Evolutionary conservation across 768 basidiomycete genomes (phyloP), one percentile per base, ranked within the genome.

Genomic region (Coprinellus micaceus): DNA sequence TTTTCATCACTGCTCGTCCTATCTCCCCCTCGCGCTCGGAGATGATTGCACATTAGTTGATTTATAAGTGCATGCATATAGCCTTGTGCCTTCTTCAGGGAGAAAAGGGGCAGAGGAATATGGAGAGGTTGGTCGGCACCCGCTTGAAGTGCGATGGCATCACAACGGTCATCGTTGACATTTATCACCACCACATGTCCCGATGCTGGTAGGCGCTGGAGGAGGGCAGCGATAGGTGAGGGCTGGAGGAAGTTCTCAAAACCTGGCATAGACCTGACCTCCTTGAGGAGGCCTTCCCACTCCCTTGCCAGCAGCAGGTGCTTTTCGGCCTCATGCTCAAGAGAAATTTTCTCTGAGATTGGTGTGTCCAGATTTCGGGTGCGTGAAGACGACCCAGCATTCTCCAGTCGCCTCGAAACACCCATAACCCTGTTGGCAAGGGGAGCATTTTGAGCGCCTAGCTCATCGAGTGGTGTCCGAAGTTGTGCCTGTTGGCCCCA

Each of bases 191-290:
- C 59, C n/a, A 69, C 57, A 41, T 53, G 47, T 11, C 66, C 63
- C 13, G 45, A 40, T 19, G 37, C 53, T 21, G 61, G 63, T 11
- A 61, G 49, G n/a, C 40, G 43, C 7, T 43, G 22, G n/a, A 57
- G 25, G 6, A 60, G 46, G 25, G 36, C 19, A 1, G 55, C 37
- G 21, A 28, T 41, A 19, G 37, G 13, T 28, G 24, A 25, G 22
- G 66, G 65, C 7, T 33, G 53, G 4, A 69, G 52, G 45, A 69
- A 69, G 45, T 60, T 57, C 33, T 60, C 54, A 54, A 67, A 67
- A 1, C 58, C 63, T 2, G 63, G 45, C 3, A 64, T 33, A 10
- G 19, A 28, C 25, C 60, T 43, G 15, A 64, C 54, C 19, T 39
- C 25, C n/a, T 40, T 25, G 1, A 66, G 54, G 11, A 65, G 47